These are phyloP conservation scores for Heracleum sosnowskyi DNA, from an alignment of 129 eudicot genomes.

Conservation along the genomic window DNA sequence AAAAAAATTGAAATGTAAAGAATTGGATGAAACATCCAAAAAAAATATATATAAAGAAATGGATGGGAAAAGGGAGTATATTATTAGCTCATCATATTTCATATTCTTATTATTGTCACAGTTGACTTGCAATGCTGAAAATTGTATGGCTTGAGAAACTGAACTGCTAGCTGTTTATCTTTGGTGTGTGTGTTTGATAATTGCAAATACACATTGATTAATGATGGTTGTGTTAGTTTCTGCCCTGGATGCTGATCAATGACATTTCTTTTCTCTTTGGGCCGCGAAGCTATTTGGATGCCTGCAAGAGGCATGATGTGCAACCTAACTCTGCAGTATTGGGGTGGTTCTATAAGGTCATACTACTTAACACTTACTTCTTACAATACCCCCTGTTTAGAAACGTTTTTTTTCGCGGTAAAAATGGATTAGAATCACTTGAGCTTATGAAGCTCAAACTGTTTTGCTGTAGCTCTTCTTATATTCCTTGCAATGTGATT, in stretches of 20 bases:
- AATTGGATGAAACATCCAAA: too few relatives aligned
- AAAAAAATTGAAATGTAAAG: too few relatives aligned
- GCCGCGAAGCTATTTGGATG: slow-evolving; percentile 34
- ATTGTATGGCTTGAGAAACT: neutral
- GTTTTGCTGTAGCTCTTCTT: neutral
- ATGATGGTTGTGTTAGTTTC: neutral
- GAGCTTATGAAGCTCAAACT: neutral
- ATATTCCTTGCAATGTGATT: neutral
- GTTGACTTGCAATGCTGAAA: neutral
- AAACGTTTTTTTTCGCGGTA: neutral
- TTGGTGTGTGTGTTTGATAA: neutral
- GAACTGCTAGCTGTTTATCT: neutral
- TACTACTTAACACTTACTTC: neutral
- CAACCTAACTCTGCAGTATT: slow-evolving; percentile 41
- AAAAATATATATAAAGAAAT: too few relatives aligned
- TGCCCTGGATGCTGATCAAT: neutral
- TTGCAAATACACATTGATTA: neutral
- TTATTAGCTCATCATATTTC: neutral
- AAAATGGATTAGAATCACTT: neutral
- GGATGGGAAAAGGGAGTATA: too few relatives aligned
- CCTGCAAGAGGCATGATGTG: slow-evolving; percentile 43
- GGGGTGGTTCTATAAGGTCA: slow-evolving; percentile 43
- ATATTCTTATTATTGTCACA: neutral
- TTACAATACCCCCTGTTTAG: neutral
- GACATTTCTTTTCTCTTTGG: neutral